A percentile compares a stretch with the other conserved stretches of the same genome.
phyloP scores from a whole-genome alignment of 1,284 basidiomycete genomes.

The Boletus albobrunnescens region DNA sequence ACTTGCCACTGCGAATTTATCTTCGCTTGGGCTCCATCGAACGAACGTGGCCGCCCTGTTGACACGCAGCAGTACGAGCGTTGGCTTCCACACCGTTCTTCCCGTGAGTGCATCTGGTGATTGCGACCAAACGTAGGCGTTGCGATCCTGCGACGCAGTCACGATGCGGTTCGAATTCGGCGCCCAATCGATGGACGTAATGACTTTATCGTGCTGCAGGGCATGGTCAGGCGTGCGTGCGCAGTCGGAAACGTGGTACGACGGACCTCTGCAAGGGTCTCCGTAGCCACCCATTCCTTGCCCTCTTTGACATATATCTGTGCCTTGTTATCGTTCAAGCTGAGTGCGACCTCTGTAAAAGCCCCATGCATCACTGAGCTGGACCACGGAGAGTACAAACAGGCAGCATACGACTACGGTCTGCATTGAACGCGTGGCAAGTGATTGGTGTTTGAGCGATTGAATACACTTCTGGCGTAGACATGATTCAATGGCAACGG shows the following conservation, averaged over 20 bases:
- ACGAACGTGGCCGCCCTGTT: constrained; percentile 96
- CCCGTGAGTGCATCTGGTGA: constrained; percentile 70
- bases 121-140: constrained; percentile 98
- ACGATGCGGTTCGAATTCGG: constrained; percentile 95
- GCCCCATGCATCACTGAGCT: constrained; percentile 11
- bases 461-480: constrained; percentile 71
- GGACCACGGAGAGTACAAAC: neutral
- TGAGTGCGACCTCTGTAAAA: constrained; percentile 82
- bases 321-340: constrained; percentile 87
- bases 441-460: constrained; percentile 84
- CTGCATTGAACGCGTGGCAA: constrained; percentile 89
- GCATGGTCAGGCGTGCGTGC: neutral
- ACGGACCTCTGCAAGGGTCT: constrained; percentile 83
- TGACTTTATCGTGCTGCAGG: constrained; percentile 90
- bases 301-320: constrained; percentile 75
- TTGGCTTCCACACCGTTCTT: constrained; percentile 85
- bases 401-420: constrained; percentile 72
- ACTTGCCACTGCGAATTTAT: constrained; percentile 98
- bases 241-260: neutral
- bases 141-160: constrained; percentile 96
- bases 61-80: constrained; percentile 91
- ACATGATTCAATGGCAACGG: constrained; percentile 62
- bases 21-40: constrained; percentile 94
- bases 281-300: constrained; percentile 71
- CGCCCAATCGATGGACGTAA: constrained; percentile 99